These are phyloP conservation scores for Chlorencoelia australis DNA, from an alignment of 2,329 filamentous ascomycete species.

Conservation along the genomic window DNA sequence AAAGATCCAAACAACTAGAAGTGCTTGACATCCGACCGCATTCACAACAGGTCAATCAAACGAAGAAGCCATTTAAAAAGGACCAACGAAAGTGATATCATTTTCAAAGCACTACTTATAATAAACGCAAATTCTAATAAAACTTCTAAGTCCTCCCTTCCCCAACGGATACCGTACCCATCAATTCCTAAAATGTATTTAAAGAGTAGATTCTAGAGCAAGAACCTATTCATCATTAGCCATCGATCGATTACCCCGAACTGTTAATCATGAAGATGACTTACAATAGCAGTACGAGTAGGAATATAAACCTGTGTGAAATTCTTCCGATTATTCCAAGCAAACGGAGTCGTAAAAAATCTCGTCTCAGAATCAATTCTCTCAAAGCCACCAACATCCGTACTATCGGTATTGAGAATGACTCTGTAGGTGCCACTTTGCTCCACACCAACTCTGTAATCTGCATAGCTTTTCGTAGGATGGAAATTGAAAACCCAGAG, in stretches of 20 bases:
- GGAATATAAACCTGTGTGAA: slow-evolving; percentile 90
- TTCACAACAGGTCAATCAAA: too few species aligned
- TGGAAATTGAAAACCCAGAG: slow-evolving; percentile 98
- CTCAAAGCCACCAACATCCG: slow-evolving; percentile 68
- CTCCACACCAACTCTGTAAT: slow-evolving; percentile 88
- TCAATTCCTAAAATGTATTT: slow-evolving; percentile 4
- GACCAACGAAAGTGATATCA: slow-evolving; percentile 1
- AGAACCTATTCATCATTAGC: slow-evolving; percentile 23
- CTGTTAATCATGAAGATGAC: slow-evolving; percentile 23
- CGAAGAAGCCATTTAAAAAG: too few species aligned
- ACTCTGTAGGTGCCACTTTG: slow-evolving; percentile 75
- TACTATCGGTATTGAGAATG: slow-evolving; percentile 71
- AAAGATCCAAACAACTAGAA: too few species aligned
- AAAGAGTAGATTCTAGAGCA: slow-evolving; percentile 29
- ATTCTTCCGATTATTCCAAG: slow-evolving; percentile 84
- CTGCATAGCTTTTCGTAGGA: slow-evolving; percentile 70
- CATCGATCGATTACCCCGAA: neutral
- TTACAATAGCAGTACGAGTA: slow-evolving; percentile 70
- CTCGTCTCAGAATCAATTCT: slow-evolving; percentile 70
- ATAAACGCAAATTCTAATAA: too few species aligned
- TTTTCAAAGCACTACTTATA: slow-evolving; percentile 1
- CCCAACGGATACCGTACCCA: too few species aligned
- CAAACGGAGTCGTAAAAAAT: slow-evolving; percentile 85
- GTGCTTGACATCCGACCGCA: too few species aligned
- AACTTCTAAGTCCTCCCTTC: neutral